These are phyloP conservation scores for Artomyces pyxidatus DNA, from an alignment of 768 basidiomycete species.

Conservation along the genomic window DNA sequence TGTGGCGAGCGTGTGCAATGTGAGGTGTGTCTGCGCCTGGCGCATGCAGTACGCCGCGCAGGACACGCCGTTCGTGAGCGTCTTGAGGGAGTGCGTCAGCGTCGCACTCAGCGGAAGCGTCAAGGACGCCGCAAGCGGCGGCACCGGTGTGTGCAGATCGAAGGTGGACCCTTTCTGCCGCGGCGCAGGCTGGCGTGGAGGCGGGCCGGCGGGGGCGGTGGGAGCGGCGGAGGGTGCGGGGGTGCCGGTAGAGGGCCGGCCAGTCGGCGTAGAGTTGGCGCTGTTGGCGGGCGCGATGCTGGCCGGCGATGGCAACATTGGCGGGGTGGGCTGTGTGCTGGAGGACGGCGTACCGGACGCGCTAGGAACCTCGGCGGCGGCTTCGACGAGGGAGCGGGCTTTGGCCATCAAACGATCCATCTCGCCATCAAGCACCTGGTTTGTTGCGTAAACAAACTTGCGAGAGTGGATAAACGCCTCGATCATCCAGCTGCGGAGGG, in stretches of 20 bases:
- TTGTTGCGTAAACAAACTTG: slow-evolving; percentile 35
- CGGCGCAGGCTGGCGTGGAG: slow-evolving; percentile 20
- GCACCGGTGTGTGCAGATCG: slow-evolving; percentile 16
- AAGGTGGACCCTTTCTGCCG: slow-evolving; percentile 14
- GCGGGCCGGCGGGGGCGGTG: slow-evolving; percentile 17
- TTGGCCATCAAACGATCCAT: slow-evolving; percentile 16
- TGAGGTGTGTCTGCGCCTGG: slow-evolving; percentile 41
- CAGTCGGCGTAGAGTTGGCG: slow-evolving; percentile 71
- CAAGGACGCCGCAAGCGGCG: slow-evolving; percentile 17
- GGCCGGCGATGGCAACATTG: slow-evolving; percentile 75
- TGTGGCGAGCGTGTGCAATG: slow-evolving; percentile 56
- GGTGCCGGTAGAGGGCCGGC: slow-evolving; percentile 47
- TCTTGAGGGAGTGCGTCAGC: slow-evolving; percentile 25
- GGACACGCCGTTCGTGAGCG: slow-evolving; percentile 33
- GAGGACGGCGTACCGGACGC: slow-evolving; percentile 13
- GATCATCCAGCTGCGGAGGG: slow-evolving; percentile 57
- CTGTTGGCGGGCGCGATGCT: slow-evolving; percentile 61
- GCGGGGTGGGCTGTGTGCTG: slow-evolving; percentile 35
- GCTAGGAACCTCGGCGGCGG: slow-evolving; percentile 10
- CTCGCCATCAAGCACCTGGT: slow-evolving; percentile 17
- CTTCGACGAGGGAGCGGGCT: slow-evolving; percentile 16
- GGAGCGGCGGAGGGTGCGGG: slow-evolving; percentile 31
- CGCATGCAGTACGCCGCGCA: slow-evolving; percentile 20
- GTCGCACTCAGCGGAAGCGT: slow-evolving; percentile 15
- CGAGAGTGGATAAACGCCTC: slow-evolving; percentile 63